phyloP scores from a whole-genome alignment of 192 early-diverging fungal species.

The Linnemannia zychae region DNA sequence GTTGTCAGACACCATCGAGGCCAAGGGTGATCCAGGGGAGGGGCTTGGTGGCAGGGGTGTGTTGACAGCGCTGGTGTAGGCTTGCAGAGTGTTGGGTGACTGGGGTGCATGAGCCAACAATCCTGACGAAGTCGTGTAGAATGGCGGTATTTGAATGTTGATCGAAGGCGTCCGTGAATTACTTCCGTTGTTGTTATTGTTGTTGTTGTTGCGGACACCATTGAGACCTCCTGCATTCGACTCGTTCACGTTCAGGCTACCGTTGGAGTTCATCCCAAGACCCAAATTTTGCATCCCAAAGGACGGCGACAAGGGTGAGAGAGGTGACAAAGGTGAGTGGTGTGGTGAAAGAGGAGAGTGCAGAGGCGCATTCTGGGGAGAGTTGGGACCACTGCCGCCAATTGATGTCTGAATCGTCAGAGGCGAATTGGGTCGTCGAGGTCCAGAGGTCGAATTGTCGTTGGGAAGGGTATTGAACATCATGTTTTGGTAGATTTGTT shows the following conservation, averaged over 20 bases:
- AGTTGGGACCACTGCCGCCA: constrained; percentile 36
- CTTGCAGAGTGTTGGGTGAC: constrained; percentile 59
- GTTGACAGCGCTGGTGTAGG: constrained; percentile 65
- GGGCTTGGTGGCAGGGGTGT: constrained; percentile 69
- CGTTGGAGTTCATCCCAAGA: constrained; percentile 36
- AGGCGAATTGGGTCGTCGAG: constrained; percentile 49
- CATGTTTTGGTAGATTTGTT: constrained; percentile 53
- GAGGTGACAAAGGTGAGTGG: constrained; percentile 48
- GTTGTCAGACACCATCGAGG: constrained; percentile 55
- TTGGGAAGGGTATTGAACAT: constrained; percentile 40
- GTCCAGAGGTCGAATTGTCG: constrained; percentile 24
- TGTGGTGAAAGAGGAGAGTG: constrained; percentile 55
- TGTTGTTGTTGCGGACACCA: constrained; percentile 12
- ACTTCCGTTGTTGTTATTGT: constrained; percentile 7
- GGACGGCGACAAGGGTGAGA: constrained; percentile 33
- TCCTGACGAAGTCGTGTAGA: constrained; percentile 31
- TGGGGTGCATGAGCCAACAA: constrained; percentile 50
- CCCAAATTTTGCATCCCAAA: constrained; percentile 52
- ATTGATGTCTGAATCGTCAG: constrained; percentile 58
- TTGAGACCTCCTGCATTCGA: constrained; percentile 22
- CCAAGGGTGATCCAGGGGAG: constrained; percentile 60
- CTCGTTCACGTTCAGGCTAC: constrained; percentile 28
- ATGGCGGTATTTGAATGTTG: constrained; percentile 52
- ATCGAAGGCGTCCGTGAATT: constrained; percentile 42
- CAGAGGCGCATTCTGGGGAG: constrained; percentile 29